A percentile compares a stretch with the other conserved stretches of the same genome.
phyloP scores from a whole-genome alignment of 2,329 filamentous ascomycete genomes.

The Akanthomyces muscarius region DNA sequence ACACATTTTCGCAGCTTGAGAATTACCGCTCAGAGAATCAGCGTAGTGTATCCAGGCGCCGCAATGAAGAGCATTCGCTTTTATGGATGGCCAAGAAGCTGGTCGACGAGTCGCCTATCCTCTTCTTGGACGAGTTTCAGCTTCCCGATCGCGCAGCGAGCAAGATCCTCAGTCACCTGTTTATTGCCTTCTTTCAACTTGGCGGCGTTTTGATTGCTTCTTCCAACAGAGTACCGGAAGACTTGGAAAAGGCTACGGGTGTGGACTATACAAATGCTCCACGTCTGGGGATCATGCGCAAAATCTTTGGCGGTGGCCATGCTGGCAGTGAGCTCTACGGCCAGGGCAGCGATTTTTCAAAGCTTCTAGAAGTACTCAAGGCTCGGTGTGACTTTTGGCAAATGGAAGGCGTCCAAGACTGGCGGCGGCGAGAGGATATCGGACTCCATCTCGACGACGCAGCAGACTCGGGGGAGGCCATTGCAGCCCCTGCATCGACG shows the following conservation, averaged over 20 bases:
- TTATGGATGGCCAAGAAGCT: conserved; percentile 73
- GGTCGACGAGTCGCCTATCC: conserved; percentile 67
- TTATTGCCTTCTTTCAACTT: conserved; percentile 76
- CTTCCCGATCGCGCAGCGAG: conserved; percentile 72
- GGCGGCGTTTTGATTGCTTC: conserved; percentile 77
- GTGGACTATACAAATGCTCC: conserved; percentile 60
- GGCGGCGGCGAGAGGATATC: conserved; percentile 53
- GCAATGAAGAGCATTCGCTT: conserved; percentile 56
- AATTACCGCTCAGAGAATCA: conserved; percentile 46
- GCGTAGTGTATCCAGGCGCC: conserved; percentile 20
- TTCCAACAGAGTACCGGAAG: conserved; percentile 80
- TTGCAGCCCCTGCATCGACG: not conserved
- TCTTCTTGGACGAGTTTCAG: conserved; percentile 82
- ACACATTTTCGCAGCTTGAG: conserved; percentile 69
- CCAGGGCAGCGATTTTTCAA: conserved; percentile 66
- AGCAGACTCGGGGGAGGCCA: not conserved
- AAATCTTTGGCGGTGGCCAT: conserved; percentile 41
- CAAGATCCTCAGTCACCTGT: conserved; percentile 74
- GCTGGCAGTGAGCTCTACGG: conserved; percentile 50
- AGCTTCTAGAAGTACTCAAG: conserved; percentile 71
- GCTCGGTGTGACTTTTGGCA: conserved; percentile 80
- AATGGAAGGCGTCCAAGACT: conserved; percentile 72
- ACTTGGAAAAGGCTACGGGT: conserved; percentile 70
- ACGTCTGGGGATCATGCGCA: conserved; percentile 47
- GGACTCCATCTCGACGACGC: conserved; percentile 10